Evolutionary conservation across 2,329 filamentous ascomycete genomes (phyloP).

Genomic region (Aureobasidium uvarum): DNA sequence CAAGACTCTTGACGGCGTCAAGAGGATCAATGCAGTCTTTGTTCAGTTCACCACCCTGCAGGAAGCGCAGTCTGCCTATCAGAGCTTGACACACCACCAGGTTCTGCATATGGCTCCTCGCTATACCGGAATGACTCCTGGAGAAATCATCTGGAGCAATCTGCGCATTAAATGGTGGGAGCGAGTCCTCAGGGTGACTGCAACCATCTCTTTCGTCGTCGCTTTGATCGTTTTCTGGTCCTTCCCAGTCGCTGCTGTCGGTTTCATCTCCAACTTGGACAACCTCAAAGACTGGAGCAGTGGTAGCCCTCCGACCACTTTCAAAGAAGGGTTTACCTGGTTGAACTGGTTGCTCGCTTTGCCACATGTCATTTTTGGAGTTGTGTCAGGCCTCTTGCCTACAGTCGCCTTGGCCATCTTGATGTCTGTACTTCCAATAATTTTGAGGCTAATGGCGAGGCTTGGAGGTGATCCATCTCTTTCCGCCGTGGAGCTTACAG

Average conservation of each 20-base stretch:
- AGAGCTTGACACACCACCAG: constrained; percentile 82
- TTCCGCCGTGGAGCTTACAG: constrained; percentile 79
- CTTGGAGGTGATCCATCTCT: constrained; percentile 75
- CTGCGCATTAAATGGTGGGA: constrained; percentile 67
- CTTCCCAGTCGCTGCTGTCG: constrained; percentile 72
- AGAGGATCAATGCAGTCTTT: constrained; percentile 74
- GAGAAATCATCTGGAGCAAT: constrained; percentile 84
- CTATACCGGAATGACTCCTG: constrained; percentile 76
- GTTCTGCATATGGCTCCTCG: constrained; percentile 83
- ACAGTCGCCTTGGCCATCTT: constrained; percentile 74
- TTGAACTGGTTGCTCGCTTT: constrained; percentile 71
- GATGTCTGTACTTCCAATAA: constrained; percentile 79
- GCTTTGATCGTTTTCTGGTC: constrained; percentile 86
- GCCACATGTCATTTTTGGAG: constrained; percentile 69
- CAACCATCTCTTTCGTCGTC: constrained; percentile 68
- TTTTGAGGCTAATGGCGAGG: constrained; percentile 79
- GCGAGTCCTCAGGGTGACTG: constrained; percentile 67
- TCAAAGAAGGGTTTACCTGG: constrained; percentile 46
- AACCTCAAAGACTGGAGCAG: constrained; percentile 48
- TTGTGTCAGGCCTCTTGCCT: constrained; percentile 82
- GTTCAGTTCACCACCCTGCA: constrained; percentile 83
- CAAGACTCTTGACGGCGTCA: constrained; percentile 57
- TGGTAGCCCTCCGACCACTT: constrained; percentile 19
- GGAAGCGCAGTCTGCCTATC: constrained; percentile 81
- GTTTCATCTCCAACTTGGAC: constrained; percentile 79